Evolutionary conservation across 148 eudicot species (phyloP).

Genomic region (Cornus controversa): DNA sequence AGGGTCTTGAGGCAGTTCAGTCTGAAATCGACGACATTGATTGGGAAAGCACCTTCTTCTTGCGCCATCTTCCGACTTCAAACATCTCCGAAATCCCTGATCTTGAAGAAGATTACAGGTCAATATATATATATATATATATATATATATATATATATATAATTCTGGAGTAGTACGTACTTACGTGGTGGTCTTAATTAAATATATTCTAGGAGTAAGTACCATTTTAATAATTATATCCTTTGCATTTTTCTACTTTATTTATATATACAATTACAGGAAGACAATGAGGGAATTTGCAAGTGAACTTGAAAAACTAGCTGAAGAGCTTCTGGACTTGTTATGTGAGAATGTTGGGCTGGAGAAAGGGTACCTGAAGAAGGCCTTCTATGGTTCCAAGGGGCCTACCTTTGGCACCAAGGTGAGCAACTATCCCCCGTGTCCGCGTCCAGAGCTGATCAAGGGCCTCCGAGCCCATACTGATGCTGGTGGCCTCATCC

Average conservation of each 20-base stretch:
- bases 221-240: neutral
- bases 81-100: slow-evolving; percentile 73
- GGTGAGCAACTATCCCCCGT: slow-evolving; percentile 92
- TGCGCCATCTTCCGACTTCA: slow-evolving; percentile 69
- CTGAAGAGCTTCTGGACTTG: slow-evolving; percentile 67
- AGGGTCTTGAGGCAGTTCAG: slow-evolving; percentile 63
- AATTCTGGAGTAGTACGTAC: neutral
- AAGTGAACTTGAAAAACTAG: slow-evolving; percentile 55
- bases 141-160: too few species aligned
- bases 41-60: slow-evolving; percentile 90
- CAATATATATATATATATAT: neutral
- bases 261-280: slow-evolving; percentile 35
- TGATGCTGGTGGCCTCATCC: slow-evolving; percentile 88
- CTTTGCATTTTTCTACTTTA: neutral
- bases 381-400: slow-evolving; percentile 64
- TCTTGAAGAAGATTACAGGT: slow-evolving; percentile 69
- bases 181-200: too few species aligned
- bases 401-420: slow-evolving; percentile 94
- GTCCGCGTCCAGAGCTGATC: slow-evolving; percentile 80
- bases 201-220: too few species aligned
- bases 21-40: slow-evolving; percentile 66
- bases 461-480: slow-evolving; percentile 96
- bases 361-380: slow-evolving; percentile 79
- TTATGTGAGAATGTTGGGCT: slow-evolving; percentile 89
- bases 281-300: slow-evolving; percentile 85